Percentiles rank a stretch among this genome's conserved stretches.
phyloP scores from a whole-genome alignment of 73 alveolate species.

The Stentor coeruleus region DNA sequence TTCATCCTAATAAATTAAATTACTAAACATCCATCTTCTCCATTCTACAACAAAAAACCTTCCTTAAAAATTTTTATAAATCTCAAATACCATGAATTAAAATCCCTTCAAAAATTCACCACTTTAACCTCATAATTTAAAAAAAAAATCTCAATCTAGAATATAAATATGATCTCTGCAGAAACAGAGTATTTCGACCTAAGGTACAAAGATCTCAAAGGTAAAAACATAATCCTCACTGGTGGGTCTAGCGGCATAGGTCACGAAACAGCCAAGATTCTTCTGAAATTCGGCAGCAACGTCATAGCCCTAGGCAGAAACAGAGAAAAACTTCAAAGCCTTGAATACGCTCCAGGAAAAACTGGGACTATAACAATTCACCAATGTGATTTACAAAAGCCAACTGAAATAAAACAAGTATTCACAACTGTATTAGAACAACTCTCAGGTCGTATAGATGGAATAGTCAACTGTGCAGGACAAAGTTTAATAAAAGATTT shows the following conservation, averaged over 20 bases:
- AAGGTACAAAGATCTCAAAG: constrained; percentile 41
- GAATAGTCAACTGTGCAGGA: constrained; percentile 74
- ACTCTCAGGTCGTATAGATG: constrained; percentile 64
- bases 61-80: too few species aligned
- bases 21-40: too few species aligned
- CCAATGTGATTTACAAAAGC: constrained; percentile 55
- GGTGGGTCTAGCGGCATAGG: constrained; percentile 90
- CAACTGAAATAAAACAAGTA: constrained; percentile 50
- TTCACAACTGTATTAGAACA: constrained; percentile 53
- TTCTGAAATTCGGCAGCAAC: constrained; percentile 58
- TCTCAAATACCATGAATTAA: too few species aligned
- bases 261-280: constrained; percentile 64
- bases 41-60: too few species aligned
- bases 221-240: constrained; percentile 66
- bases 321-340: constrained; percentile 41
- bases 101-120: too few species aligned
- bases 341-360: constrained; percentile 28
- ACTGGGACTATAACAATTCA: constrained; percentile 27
- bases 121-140: too few species aligned
- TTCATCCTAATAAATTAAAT: too few species aligned
- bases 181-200: constrained; percentile 6
- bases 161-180: too few species aligned
- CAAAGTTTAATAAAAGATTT: constrained; percentile 40
- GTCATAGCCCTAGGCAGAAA: constrained; percentile 56
- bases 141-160: too few species aligned